A percentile compares a stretch with the other conserved stretches of the same genome.
Conservation (phyloP, 495 filamentous ascomycete genomes). For the Terfezia claveryi region DNA sequence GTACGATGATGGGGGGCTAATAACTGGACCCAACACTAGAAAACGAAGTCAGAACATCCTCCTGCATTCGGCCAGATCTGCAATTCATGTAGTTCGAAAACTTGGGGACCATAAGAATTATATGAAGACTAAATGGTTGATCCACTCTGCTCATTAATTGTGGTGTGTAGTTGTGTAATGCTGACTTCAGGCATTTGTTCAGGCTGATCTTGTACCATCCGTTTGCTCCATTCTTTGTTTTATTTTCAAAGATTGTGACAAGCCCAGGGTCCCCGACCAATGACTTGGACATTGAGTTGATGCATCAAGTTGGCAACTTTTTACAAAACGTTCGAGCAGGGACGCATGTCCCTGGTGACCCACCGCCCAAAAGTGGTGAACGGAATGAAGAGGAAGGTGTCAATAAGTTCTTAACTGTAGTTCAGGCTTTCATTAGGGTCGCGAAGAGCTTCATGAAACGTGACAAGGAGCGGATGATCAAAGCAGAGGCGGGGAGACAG, state of each 20-base stretch:
- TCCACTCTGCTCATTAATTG: neutral
- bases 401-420: neutral
- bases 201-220: constrained; percentile 20
- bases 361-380: neutral
- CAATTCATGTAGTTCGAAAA: neutral
- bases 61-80: neutral
- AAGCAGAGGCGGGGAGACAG: neutral
- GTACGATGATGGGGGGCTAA: neutral
- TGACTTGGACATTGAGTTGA: neutral
- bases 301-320: neutral
- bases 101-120: neutral
- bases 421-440: neutral
- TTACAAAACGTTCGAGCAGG: neutral
- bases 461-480: neutral
- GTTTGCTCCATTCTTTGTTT: constrained; percentile 21
- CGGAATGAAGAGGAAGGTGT: neutral
- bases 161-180: no score
- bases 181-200: no score
- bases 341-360: neutral
- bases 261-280: constrained; percentile 14
- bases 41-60: neutral
- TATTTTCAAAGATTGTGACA: constrained; percentile 26
- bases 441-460: neutral
- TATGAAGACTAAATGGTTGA: neutral
- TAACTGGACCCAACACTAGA: neutral